Percentiles rank a stretch among this genome's conserved stretches.
These are phyloP conservation scores for Russula abietina DNA, from an alignment of 768 basidiomycete genomes.

Conservation along the genomic window DNA sequence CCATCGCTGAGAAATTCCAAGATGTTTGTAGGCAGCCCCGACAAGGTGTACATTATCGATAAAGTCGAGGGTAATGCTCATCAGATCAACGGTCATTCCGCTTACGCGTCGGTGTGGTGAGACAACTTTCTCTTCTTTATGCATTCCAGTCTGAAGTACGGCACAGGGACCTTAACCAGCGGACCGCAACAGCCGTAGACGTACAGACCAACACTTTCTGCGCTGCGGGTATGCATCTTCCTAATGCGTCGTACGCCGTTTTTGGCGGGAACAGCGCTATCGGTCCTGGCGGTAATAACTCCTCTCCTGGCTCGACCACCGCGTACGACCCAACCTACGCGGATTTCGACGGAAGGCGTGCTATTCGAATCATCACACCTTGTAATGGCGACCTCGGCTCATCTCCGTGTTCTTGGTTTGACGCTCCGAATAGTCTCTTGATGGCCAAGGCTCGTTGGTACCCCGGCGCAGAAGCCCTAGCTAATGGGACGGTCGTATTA, in stretches of 20 bases:
- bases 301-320: constrained; percentile 38
- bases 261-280: constrained; percentile 81
- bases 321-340: constrained; percentile 60
- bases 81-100: constrained; percentile 60
- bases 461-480: constrained; percentile 63
- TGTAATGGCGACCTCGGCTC: constrained; percentile 48
- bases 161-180: constrained; percentile 55
- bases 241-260: constrained; percentile 67
- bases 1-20: constrained; percentile 26
- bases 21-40: constrained; percentile 75
- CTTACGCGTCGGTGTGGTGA: constrained; percentile 70
- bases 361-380: constrained; percentile 78
- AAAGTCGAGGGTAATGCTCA: constrained; percentile 76
- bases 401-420: constrained; percentile 65
- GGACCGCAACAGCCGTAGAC: constrained; percentile 59
- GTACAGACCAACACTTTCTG: constrained; percentile 74
- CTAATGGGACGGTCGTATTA: constrained; percentile 71
- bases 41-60: constrained; percentile 85
- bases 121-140: background rate
- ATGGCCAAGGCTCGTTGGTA: constrained; percentile 76
- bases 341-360: constrained; percentile 73
- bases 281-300: constrained; percentile 55
- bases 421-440: constrained; percentile 51
- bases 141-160: background rate
- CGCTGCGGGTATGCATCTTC: constrained; percentile 74